Evolutionary conservation across 139 green algal genomes (phyloP), one percentile per base, ranked within the genome.

Genomic region (Coccomyxa sp.): DNA sequence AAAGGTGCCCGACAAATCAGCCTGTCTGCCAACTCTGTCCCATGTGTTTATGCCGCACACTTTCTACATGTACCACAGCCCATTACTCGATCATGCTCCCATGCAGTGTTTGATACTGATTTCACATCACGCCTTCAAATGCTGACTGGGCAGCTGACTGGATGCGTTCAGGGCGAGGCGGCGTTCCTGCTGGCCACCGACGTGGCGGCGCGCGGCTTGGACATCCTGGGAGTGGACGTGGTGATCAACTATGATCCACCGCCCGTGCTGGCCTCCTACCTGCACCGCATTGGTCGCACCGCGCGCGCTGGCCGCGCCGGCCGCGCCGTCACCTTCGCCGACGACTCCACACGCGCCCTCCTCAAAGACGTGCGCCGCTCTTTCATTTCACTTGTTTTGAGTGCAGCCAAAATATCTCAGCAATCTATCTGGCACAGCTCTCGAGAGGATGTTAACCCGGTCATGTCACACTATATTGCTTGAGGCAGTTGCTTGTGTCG

Each of bases 151-250:
- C 38, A 51, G 38, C 38, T 51, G 38, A 51, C 38, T 71, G 63
- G 18, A 71, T 71, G 63, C 57, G 13, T 68, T 38, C 79, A 87
- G 68, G 92, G 92, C 1, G 87, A 95, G 77, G 89, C 85, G 1
- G 90, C 87, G 0, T 95, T 95, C 78, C 86, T 98, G 86, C 82
- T 99, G 77, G 91, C 92, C 16, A 98, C 96, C 0, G 95, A 98
- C 82, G 94, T 99, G 51, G 95, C 94, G 21, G 94, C 95, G 0
- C 88, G 97, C 51, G 97, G 97, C 0, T 91, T 99, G 74, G 97
- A 99, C 88, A 99, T 99, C 79, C 80, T 93, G 59, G 95, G 95
- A 7, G 95, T 99, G 51, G 81, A 98, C 84, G 90, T 93, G 11
- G 86, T 96, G 1, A 81, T 95, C 84, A 95, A 93, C 84, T 93